Evolutionary conservation across 1,284 basidiomycete genomes (phyloP), one percentile per base, ranked within the genome.

Genomic region (Farysia itapuensis): DNA sequence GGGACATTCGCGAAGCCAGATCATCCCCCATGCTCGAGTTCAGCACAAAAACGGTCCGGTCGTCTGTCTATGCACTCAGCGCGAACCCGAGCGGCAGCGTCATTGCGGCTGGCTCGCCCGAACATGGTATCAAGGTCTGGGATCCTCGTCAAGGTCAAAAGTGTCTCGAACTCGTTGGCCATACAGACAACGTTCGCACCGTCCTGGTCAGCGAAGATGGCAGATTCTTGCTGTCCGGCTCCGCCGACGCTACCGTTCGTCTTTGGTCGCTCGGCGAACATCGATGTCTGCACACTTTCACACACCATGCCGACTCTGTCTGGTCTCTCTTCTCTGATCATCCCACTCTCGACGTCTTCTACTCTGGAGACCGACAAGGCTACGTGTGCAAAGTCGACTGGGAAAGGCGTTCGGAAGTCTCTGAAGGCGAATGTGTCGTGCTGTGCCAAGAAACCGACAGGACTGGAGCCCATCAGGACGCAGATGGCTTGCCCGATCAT

Each of bases 121-220:
- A 96, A 72, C 82, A 89, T 23, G 86, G 93, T 1, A 82, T 99
- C 23, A 81, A 90, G 15, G 80, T 96, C 48, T 99, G 90, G 90
- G 95, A 98, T 75, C 90, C 93, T 4, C 82, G 95, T 16, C 50
- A 54, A 36, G 63, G 67, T 32, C 51, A 52, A 19, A 51, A 64
- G 29, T 53, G 61, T 6, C 67, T 69, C 21, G 60, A 71, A 42
- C 57, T 75, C 1, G 50, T 74, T 9, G 95, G 94, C 0, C 95
- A 99, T 77, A 94, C 92, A 0, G 94, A 98, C 77, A 96, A 95
- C 67, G 90, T 99, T 39, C 84, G 94, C 4, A 84, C 89, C 1
- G 86, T 97, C 35, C 78, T 94, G 33, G 81, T 97, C 4, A 89
- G 87, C 15, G 88, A 93, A 25, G 93, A 97, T 77, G 86, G 88